Evolutionary conservation across 257 asterid genomes (phyloP), one percentile per base, ranked within the genome.

Genomic region (Linderniella brevidens): DNA sequence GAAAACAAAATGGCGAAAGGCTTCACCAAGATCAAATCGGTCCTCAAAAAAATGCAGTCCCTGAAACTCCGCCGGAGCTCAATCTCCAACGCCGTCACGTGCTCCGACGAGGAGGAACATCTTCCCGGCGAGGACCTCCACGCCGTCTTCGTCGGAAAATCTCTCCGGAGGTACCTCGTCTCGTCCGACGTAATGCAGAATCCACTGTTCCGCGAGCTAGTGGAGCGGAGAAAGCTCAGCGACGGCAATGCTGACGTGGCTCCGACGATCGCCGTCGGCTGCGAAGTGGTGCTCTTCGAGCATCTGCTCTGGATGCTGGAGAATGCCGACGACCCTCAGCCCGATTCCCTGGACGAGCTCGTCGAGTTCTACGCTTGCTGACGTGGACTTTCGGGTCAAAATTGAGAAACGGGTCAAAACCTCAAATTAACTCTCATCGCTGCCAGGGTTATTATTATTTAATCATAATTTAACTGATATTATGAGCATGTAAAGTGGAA

Each of bases 11-110:
- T 86, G 96, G 79, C 96, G 15, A 86, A 68, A 56, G 94, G 79
- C 44, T 84, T 86, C 61, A 79, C 93, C 16, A 86, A 77, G 55
- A 67, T 86, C 78, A 86, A 79, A 41, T 86, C 93, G 32, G 94
- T 86, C 17, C 70, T 86, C 0, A 86, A 79, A 62, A 86, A 75
- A 70, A 82, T 86, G 96, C 94, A 86, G 59, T 86, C 96, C n/a
- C 82, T 82, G 87, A 86, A 82, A 65, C 72, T 82, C 49, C 70
- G 82, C 50, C 84, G 87, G 20, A 13, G 17, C 41, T 1, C 42
- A 9, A 58, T n/a, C n/a, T n/a, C 66, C 64, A 53, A 86, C 25
- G 64, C 68, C 65, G 68, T 68, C 54, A 74, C 71, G 54, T 64
- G 72, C 4, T 64, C 73, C 38, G 46, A 56, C 62, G 69, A 74